phyloP scores from a whole-genome alignment of 495 filamentous ascomycete species.

The Lentithecium fluviatile region DNA sequence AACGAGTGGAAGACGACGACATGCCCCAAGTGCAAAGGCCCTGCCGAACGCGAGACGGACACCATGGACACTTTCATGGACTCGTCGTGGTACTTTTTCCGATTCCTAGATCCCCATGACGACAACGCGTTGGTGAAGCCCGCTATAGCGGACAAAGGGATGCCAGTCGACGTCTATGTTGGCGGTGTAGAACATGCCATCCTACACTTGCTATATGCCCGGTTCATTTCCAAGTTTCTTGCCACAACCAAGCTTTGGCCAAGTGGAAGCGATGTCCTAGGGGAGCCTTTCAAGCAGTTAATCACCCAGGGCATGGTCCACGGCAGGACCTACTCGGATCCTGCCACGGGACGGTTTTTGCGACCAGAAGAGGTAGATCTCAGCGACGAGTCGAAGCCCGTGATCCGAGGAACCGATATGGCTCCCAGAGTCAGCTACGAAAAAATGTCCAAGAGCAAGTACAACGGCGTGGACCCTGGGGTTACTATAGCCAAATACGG shows the following conservation, averaged over 20 bases:
- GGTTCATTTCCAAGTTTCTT: constrained; percentile 88
- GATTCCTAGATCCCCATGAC: constrained; percentile 71
- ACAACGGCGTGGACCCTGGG: constrained; percentile 86
- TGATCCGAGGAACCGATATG: constrained; percentile 58
- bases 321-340: constrained; percentile 77
- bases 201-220: constrained; percentile 84
- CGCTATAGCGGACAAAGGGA: constrained; percentile 50
- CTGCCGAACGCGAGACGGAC: constrained; percentile 81
- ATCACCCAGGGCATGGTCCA: constrained; percentile 93
- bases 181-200: constrained; percentile 90
- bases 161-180: constrained; percentile 82
- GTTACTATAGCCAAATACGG: constrained; percentile 69
- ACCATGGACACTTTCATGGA: constrained; percentile 97
- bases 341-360: constrained; percentile 71
- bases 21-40: constrained; percentile 69
- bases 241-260: constrained; percentile 58
- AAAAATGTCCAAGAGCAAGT: constrained; percentile 96
- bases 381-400: constrained; percentile 51
- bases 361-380: constrained; percentile 74
- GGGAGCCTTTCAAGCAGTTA: constrained; percentile 76
- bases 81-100: constrained; percentile 88
- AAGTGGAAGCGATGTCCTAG: constrained; percentile 32
- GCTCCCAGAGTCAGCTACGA: constrained; percentile 66
- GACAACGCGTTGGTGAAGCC: constrained; percentile 58
- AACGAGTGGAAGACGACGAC: constrained; percentile 71